These are phyloP conservation scores for Mycena maculata DNA, from an alignment of 768 basidiomycete species.

Conservation along the genomic window DNA sequence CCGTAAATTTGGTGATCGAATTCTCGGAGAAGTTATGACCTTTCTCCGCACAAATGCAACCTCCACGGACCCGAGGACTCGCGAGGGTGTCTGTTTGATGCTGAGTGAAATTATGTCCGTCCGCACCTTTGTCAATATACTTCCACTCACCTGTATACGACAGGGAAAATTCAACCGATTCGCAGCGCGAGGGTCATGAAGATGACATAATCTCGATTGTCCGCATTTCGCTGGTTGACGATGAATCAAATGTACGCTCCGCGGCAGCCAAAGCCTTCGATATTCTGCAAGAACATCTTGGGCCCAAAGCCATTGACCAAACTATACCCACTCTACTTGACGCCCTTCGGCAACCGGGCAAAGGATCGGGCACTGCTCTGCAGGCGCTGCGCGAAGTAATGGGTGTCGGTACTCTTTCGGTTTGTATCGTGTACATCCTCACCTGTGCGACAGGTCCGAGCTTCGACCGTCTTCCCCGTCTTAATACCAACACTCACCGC, in stretches of 20 bases:
- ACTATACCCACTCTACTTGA: constrained; percentile 96
- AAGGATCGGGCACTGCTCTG: constrained; percentile 93
- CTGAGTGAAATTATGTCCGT: constrained; percentile 89
- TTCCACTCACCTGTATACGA: constrained; percentile 24
- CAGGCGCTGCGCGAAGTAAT: constrained; percentile 95
- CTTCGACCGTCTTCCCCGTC: constrained; percentile 96
- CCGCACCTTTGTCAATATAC: not conserved
- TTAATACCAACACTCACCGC: constrained; percentile 93
- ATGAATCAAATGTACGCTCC: constrained; percentile 83
- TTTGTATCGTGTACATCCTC: not conserved
- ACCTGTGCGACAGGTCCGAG: constrained; percentile 77
- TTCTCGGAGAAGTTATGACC: constrained; percentile 84
- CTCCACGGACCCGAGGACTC: constrained; percentile 71
- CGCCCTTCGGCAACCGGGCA: constrained; percentile 92
- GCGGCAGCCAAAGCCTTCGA: constrained; percentile 94
- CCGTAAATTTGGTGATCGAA: constrained; percentile 94
- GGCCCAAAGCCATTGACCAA: constrained; percentile 92
- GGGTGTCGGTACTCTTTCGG: constrained; percentile 70
- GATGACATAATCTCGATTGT: constrained; percentile 90
- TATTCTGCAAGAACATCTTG: constrained; percentile 90
- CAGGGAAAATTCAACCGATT: constrained; percentile 86
- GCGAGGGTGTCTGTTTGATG: constrained; percentile 90
- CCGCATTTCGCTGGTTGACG: constrained; percentile 87
- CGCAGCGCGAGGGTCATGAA: constrained; percentile 88
- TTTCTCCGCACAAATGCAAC: constrained; percentile 76